Evolutionary conservation across 495 filamentous ascomycete species (phyloP), one percentile per base, ranked within the genome.

Genomic region (Gamarada debralockiae): DNA sequence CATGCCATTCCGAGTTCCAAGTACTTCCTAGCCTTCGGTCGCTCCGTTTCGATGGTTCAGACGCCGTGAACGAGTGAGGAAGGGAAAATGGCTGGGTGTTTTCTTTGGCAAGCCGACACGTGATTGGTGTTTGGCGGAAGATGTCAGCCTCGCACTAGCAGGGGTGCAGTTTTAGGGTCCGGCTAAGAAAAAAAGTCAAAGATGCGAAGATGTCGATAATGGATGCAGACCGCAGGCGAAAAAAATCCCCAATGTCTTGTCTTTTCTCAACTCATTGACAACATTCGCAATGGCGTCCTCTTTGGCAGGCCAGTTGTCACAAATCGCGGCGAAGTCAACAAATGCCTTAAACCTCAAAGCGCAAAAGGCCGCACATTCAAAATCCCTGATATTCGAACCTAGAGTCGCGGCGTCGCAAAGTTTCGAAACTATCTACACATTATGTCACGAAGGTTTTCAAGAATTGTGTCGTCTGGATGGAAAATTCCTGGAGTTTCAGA

Each of bases 361-460:
- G 44, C 87, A 96, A 69, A 91, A 89, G 68, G 75, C 86, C 34
- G 78, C 87, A 22, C 92, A 97, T 73, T 89, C 88, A 42, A 87
- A 93, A 61, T 97, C 93, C 14, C 67, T 99, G 47, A 84, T 99
- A 48, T 99, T 91, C 68, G 90, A 95, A 60, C 79, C 82, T 34
- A 78, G 81, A 60, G 76, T 87, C 55, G 95, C 93, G 29, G 84
- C 85, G 12, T 79, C 81, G 21, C 93, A 99, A 67, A 89, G 85
- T 57, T 95, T 92, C 64, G 84, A 96, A 60, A 86, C 85, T 7
- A 77, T 99, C 52, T 97, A 87, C 65, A 75, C 86, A 41, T 78
- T 96, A 65, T 96, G 91, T 63, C 73, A 78, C 53, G 90, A 96
- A 60, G 92, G 91, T 0, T 97, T 90, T 60, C 79, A 86, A 23